Evolutionary conservation across 257 asterid genomes (phyloP).

Genomic region (Nicotiana knightiana): DNA sequence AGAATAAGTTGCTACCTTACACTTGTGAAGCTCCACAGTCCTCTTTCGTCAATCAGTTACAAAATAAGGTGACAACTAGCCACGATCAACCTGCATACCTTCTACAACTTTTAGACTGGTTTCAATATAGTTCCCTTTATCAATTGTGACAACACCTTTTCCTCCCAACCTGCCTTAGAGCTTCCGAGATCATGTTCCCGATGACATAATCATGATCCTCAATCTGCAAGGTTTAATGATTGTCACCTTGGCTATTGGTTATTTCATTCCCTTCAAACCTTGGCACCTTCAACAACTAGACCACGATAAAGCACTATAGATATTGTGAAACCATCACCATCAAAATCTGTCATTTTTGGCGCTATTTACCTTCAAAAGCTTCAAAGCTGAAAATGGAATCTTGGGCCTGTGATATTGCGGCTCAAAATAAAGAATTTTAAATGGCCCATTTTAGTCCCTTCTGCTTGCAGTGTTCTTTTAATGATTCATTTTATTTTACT

Average conservation of each 20-base stretch:
- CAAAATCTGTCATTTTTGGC: slow-evolving; percentile 20
- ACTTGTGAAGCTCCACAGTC: slow-evolving; percentile 62
- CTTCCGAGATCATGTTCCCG: slow-evolving; percentile 65
- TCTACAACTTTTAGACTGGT: slow-evolving; percentile 52
- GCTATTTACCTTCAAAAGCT: neutral
- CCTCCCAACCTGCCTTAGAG: slow-evolving; percentile 59
- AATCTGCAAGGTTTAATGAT: slow-evolving; percentile 35
- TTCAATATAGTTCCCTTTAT: slow-evolving; percentile 64
- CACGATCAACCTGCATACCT: slow-evolving; percentile 83
- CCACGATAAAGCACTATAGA: slow-evolving; percentile 80
- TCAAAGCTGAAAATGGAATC: neutral
- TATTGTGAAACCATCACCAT: slow-evolving; percentile 89
- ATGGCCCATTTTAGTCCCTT: neutral
- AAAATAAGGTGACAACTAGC: slow-evolving; percentile 69
- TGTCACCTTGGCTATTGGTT: neutral
- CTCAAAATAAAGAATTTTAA: neutral
- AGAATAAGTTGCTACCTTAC: slow-evolving; percentile 49
- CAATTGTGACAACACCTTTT: slow-evolving; percentile 54
- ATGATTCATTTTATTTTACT: neutral
- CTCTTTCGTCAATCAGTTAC: slow-evolving; percentile 56
- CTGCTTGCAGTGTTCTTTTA: too few relatives aligned
- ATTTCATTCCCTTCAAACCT: slow-evolving; percentile 30
- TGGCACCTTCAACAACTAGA: slow-evolving; percentile 66
- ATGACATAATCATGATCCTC: slow-evolving; percentile 61
- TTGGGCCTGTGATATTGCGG: neutral